Base-by-base conservation (phyloP, 345 rosid species). In the Acer yangbiense region DNA sequence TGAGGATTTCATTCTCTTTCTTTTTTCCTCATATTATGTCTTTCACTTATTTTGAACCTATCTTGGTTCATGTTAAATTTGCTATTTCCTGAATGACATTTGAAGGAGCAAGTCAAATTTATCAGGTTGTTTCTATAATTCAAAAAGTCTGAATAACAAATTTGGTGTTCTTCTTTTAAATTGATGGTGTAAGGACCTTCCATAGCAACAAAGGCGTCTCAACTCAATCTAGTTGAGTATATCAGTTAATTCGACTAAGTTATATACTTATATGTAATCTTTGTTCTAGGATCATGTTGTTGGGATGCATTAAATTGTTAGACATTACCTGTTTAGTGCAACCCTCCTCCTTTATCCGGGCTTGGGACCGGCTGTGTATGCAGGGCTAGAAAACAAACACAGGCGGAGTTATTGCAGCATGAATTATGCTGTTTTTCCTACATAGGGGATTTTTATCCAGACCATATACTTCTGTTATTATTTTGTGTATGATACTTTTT, bases 301-400 rank as follows among this genome's bases (percentile, higher is more conserved):
- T 75, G 64, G 20, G 10, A 75, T 12, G 23, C 50, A 65, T 6
- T 61, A 52, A 75, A 65, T 65, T 48, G 63, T 50, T 60, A 65
- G 29, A 35, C 35, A 41, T 75, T 29, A 11, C n/a, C 65, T 52
- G 11, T 25, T 29, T 58, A 43, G 52, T 71, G 75, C 77, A 75
- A 75, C 85, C 82, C 82, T 71, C 79, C 79, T 76, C 78, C 72
- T 76, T 78, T 75, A 6, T 75, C 79, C 64, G 74, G 82, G 85
- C 85, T 78, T 78, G 85, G 85, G 80, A 82, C 80, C 43, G 77
- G 77, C 85, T 75, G 82, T 66, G 82, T 52, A 43, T 69, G 41
- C 62, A 48, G 13, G 73, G 73, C 9, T 76, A 72, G 61, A 35
- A 57, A 66, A 61, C 63, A 76, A 35, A 67, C 74, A 82, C 80